Percentiles rank a stretch among this genome's conserved stretches.
Conservation (phyloP, 1,284 basidiomycete species). For the Coniophora puteana region DNA sequence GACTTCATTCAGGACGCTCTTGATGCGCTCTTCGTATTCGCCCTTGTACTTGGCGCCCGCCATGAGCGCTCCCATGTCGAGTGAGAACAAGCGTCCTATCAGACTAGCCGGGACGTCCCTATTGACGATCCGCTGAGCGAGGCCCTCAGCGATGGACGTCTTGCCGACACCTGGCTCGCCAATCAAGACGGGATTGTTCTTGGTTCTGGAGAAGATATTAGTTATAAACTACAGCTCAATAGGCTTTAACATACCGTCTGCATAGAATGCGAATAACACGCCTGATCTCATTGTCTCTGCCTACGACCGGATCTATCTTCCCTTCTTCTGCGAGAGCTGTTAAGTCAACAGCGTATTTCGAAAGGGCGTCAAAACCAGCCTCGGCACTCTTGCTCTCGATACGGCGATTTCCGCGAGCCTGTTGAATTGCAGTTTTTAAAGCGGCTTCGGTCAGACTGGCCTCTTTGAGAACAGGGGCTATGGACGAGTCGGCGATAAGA, state of each 20-base stretch:
- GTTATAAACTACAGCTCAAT: not conserved
- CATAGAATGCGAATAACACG: slow-evolving; percentile 73
- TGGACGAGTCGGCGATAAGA: slow-evolving; percentile 62
- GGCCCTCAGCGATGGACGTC: slow-evolving; percentile 92
- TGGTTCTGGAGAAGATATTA: slow-evolving; percentile 52
- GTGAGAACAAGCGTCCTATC: slow-evolving; percentile 78
- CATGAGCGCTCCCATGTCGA: slow-evolving; percentile 96
- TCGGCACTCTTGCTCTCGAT: slow-evolving; percentile 82
- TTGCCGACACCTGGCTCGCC: slow-evolving; percentile 95
- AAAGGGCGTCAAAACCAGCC: slow-evolving; percentile 83
- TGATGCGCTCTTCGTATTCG: slow-evolving; percentile 97
- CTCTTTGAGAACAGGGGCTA: slow-evolving; percentile 71
- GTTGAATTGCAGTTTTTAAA: slow-evolving; percentile 78
- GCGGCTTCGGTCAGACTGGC: slow-evolving; percentile 67
- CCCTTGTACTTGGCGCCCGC: slow-evolving; percentile 96
- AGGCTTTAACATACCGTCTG: slow-evolving; percentile 44
- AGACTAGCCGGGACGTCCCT: slow-evolving; percentile 91
- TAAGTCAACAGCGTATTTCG: slow-evolving; percentile 83
- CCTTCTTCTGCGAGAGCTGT: slow-evolving; percentile 87
- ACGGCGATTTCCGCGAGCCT: slow-evolving; percentile 76
- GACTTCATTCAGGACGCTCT: slow-evolving; percentile 89
- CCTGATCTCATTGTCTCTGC: slow-evolving; percentile 84
- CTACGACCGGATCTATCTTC: slow-evolving; percentile 92
- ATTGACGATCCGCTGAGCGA: slow-evolving; percentile 95
- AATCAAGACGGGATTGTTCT: slow-evolving; percentile 91